A percentile compares a stretch with the other conserved stretches of the same genome.
Evolutionary conservation across 1,284 basidiomycete genomes (phyloP).

Genomic region (Sanghuangporus weigelae): DNA sequence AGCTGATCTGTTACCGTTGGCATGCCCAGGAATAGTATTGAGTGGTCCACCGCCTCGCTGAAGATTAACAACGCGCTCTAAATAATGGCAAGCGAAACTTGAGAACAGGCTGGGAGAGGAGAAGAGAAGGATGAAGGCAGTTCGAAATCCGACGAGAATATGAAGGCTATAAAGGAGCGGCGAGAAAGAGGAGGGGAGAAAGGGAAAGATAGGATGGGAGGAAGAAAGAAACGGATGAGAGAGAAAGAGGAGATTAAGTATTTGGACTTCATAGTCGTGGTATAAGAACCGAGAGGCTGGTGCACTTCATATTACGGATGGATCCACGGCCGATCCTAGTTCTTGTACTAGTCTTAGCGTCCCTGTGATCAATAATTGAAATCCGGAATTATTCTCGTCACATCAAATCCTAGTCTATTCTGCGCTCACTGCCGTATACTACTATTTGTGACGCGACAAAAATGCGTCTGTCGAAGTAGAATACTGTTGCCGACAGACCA

Average conservation of each 20-base stretch:
- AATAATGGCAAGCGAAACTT: neutral
- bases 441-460: neutral
- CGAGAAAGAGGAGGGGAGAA: neutral
- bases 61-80: neutral
- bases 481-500: neutral
- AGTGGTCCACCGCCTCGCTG: neutral
- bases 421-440: neutral
- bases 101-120: neutral
- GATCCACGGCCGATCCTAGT: neutral
- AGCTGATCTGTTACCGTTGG: constrained; percentile 1
- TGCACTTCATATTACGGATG: neutral
- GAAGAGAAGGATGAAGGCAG: neutral
- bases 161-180: neutral
- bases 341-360: neutral
- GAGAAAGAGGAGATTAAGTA: neutral
- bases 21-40: neutral
- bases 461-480: neutral
- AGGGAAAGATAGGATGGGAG: constrained; percentile 4
- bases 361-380: neutral
- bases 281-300: neutral
- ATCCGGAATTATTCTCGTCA: neutral
- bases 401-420: neutral
- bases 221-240: constrained; percentile 1
- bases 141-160: neutral
- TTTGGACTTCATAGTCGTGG: neutral